These are phyloP conservation scores for Setomelanomma holmii DNA, from an alignment of 2,329 filamentous ascomycete genomes.

Conservation along the genomic window DNA sequence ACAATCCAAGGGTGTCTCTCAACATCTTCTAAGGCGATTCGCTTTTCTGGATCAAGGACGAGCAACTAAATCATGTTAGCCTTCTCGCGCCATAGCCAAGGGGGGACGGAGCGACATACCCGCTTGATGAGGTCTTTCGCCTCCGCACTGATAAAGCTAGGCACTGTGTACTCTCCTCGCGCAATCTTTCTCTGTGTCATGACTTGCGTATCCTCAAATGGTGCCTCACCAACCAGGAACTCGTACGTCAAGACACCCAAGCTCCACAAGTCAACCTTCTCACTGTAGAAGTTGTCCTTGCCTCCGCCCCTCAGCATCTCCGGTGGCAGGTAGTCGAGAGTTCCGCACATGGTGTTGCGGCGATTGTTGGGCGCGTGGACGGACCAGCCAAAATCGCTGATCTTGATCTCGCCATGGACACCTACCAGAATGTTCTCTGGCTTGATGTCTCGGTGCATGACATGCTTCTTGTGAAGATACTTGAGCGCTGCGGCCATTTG, in stretches of 20 bases:
- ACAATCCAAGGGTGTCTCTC: conserved; percentile 94
- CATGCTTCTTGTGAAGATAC: conserved; percentile 94
- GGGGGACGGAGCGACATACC: conserved; percentile 60
- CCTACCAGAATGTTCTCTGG: conserved; percentile 96
- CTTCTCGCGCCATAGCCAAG: not conserved
- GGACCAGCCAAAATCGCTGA: conserved; percentile 98
- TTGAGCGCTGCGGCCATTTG: conserved; percentile 90
- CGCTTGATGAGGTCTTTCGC: conserved; percentile 91
- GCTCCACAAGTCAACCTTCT: conserved; percentile 97
- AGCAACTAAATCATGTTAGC: conserved; percentile 58
- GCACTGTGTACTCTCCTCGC: conserved; percentile 89
- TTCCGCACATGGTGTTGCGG: conserved; percentile 94
- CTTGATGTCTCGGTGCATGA: conserved; percentile 98
- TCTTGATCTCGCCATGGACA: conserved; percentile 97
- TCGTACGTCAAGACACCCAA: conserved; percentile 95
- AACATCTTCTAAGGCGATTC: conserved; percentile 87
- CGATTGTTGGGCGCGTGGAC: conserved; percentile 96
- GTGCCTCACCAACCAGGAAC: conserved; percentile 93
- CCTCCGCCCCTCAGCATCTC: conserved; percentile 91
- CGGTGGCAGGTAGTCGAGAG: conserved; percentile 93
- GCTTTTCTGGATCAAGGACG: conserved; percentile 91
- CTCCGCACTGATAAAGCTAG: conserved; percentile 87
- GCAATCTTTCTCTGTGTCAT: conserved; percentile 94
- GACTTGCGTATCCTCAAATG: conserved; percentile 92
- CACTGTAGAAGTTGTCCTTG: conserved; percentile 86